Evolutionary conservation across 306 rosid genomes (phyloP).

Genomic region (Cucurbita maxima): DNA sequence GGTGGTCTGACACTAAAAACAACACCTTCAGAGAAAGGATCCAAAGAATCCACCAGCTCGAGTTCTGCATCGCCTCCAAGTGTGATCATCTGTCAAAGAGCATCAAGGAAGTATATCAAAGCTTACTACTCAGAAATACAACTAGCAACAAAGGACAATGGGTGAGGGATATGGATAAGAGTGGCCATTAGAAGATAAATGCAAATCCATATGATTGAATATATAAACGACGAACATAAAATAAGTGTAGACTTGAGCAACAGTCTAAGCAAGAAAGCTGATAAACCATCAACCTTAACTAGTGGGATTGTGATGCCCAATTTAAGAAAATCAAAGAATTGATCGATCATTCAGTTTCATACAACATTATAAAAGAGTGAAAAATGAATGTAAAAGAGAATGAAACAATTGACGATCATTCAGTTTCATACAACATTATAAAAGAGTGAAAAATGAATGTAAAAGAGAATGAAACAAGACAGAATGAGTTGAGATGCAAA

Average conservation of each 20-base stretch:
- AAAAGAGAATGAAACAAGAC: not conserved
- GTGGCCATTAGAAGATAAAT: not conserved
- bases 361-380: not conserved
- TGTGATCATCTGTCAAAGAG: conserved; percentile 70
- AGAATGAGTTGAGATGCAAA: conserved; percentile 17
- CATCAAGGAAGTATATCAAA: not conserved
- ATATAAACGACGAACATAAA: not conserved
- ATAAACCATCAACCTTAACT: not conserved
- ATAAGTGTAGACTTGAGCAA: not conserved
- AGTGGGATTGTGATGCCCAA: not conserved
- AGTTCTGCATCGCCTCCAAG: conserved; percentile 99
- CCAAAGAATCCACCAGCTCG: conserved; percentile 91
- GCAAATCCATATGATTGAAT: not conserved
- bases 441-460: not conserved
- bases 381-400: not conserved
- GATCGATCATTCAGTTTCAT: not conserved
- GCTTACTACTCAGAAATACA: not conserved
- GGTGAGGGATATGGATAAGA: not conserved
- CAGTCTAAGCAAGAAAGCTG: not conserved
- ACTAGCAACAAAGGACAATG: not conserved
- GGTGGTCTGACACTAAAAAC: conserved; percentile 98
- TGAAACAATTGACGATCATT: not conserved
- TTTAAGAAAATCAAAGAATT: not conserved
- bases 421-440: not conserved
- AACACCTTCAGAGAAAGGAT: conserved; percentile 97